Base-by-base conservation (phyloP, 495 filamentous ascomycete species). In the Penicillium samsonianum region DNA sequence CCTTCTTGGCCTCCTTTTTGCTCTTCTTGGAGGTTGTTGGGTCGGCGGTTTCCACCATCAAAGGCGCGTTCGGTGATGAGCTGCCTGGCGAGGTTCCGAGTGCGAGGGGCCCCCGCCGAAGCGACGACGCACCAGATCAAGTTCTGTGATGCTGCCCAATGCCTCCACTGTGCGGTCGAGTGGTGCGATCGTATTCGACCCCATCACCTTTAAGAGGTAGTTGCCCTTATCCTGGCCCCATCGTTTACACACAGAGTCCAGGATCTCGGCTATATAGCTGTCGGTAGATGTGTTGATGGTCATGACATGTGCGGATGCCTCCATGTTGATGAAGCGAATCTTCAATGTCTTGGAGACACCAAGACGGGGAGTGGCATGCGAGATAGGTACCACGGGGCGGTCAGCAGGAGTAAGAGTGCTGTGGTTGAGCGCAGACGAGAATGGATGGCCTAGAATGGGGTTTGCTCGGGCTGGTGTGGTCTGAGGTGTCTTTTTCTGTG, bases 181-280 rank as follows among this genome's bases (percentile, higher is more conserved):
- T 0, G 87, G 86, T 11, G 92, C 89, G 30, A 96, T 86, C 5
- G 90, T 93, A 28, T 90, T 90, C 3, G 91, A 90, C 3, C 89
- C 86, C 38, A 86, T 85, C 20, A 98, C 85, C 71, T 94, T 94
- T 28, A 98, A 84, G 16, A 96, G 83, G 67, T 93, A 92, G 53
- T 89, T 88, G 0, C 82, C 89, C 75, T 94, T 96, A 69, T 98
- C 94, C 8, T 98, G 78, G 17, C 91, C 86, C 69, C 95, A 87
- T 65, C 91, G 89, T 53, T 90, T 87, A 68, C 94, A 98, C 3
- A 92, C 88, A n/a, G 84, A 82, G 62, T 97, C 92, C 41, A 96
- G 82, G 26, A 98, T 86, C 70, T 98, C 94, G 14, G 91, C 92
- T 26, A 98, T 85, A 67, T 96, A 98, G 37, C 90, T 97, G 65